These are phyloP conservation scores for Cunninghamia lanceolata DNA, from an alignment of 75 land plant genomes.

Conservation along the genomic window DNA sequence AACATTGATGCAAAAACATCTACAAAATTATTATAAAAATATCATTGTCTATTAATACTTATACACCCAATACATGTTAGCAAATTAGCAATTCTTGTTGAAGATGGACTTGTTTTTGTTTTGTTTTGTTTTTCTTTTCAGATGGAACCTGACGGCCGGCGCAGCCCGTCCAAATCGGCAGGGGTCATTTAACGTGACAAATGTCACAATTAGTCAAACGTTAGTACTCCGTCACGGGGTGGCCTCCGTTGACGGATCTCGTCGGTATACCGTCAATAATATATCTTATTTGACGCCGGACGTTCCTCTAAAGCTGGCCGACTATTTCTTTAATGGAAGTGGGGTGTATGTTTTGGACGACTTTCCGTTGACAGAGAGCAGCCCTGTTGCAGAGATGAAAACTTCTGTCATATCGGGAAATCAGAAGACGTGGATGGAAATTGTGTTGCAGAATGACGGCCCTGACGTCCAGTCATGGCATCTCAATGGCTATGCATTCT, in stretches of 20 bases:
- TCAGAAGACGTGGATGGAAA: conserved; percentile 52
- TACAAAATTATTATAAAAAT: background rate
- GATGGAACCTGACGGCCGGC: conserved; percentile 75
- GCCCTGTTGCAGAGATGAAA: background rate
- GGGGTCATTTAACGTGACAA: conserved; percentile 48
- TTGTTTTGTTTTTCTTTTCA: conserved; percentile 14
- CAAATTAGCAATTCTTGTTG: background rate
- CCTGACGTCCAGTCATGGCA: conserved; percentile 62
- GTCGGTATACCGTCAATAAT: conserved; percentile 34
- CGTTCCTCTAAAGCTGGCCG: conserved; percentile 47
- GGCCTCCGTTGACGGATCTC: conserved; percentile 1
- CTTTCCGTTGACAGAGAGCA: conserved; percentile 24
- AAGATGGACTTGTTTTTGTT: background rate
- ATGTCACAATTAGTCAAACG: conserved; percentile 22
- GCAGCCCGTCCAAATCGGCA: conserved; percentile 91
- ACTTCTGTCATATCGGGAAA: conserved; percentile 44
- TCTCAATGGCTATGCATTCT: conserved; percentile 73
- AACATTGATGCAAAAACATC: no score
- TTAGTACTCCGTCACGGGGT: conserved; percentile 22
- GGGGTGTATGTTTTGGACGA: conserved; percentile 37
- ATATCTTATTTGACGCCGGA: conserved; percentile 27
- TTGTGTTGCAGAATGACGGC: conserved; percentile 61
- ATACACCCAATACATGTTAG: background rate
- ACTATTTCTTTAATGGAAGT: conserved; percentile 23
- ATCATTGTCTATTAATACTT: background rate